A percentile compares a stretch with the other conserved stretches of the same genome.
Conservation (phyloP, 257 asterid genomes). For the Solanum dulcamara region DNA sequence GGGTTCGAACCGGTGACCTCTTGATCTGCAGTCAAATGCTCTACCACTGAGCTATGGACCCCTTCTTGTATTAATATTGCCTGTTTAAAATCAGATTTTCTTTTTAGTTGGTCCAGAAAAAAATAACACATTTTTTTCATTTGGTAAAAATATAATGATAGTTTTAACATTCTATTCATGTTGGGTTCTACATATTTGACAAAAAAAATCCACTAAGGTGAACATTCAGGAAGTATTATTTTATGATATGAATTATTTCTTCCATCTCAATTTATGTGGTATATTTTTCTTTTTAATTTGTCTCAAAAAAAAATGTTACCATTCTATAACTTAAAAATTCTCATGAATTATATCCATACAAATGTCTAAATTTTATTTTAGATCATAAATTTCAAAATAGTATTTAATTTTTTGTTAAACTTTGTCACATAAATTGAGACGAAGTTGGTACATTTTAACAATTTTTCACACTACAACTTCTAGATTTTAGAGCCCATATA, state of each 20-base stretch:
- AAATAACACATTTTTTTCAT: too few species aligned
- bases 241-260: neutral
- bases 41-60: constrained; percentile 87
- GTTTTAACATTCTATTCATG: neutral
- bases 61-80: too few species aligned
- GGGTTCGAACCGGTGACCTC: constrained; percentile 37
- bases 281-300: too few species aligned
- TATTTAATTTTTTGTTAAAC: too few species aligned
- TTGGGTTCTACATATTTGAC: neutral
- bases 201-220: too few species aligned
- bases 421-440: too few species aligned
- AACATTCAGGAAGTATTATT: neutral
- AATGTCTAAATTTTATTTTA: too few species aligned
- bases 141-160: neutral
- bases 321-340: too few species aligned
- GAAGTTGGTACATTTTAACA: neutral
- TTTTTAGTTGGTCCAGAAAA: neutral
- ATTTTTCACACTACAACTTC: too few species aligned
- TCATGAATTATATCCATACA: too few species aligned
- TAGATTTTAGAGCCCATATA: too few species aligned
- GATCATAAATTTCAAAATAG: neutral
- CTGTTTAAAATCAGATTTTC: too few species aligned
- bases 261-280: neutral
- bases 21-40: constrained; percentile 57
- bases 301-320: neutral